Evolutionary conservation across 2,329 filamentous ascomycete species (phyloP), one percentile per base, ranked within the genome.

Genomic region (Dactylonectria macrodidyma): DNA sequence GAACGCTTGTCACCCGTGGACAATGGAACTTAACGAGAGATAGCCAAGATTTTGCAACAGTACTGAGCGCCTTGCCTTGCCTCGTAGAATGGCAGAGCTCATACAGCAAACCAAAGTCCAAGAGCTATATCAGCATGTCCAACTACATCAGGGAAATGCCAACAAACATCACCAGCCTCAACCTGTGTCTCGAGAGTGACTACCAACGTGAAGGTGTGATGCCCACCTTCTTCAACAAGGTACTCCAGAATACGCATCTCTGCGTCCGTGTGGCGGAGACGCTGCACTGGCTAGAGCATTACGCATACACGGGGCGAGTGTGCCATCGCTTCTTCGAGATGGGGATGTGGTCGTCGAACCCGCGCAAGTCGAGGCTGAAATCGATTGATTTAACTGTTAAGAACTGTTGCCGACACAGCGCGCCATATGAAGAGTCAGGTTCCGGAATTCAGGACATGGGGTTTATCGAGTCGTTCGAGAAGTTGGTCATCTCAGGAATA

Each of bases 11-110:
- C 50, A 91, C 92, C 79, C 90, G 92, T 73, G 92, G 92, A 7
- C 91, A 93, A 72, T 95, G 92, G 92, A 94, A 94, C 75, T 84
- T 94, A 33, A 91, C 93, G 78, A 85, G 92, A 54, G 84, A 86
- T 16, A 82, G 88, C 50, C 81, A 84, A 19, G 91, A 94, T 78
- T 94, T 92, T 80, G 81, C 85, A 63, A 85, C 84, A 59, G 86
- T 95, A 57, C 84, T 89, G 22, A 79, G 81, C 12, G 91, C 91
- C 5, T 78, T 94, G 50, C 92, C 92, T 1, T 90, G 88, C 68
- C 81, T 94, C n/a, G 80, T 82, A 58, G 87, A 89, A 72, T 90
- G 88, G 88, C 87, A 89, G 66, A 87, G 85, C n/a, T 88, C 86
- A 6, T 90, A 90, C 82, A 91, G 90, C 76, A 93, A 92, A 78